Evolutionary conservation across 805 yeast species (phyloP), one percentile per base, ranked within the genome.

Genomic region (Saccharomycopsis sp.): DNA sequence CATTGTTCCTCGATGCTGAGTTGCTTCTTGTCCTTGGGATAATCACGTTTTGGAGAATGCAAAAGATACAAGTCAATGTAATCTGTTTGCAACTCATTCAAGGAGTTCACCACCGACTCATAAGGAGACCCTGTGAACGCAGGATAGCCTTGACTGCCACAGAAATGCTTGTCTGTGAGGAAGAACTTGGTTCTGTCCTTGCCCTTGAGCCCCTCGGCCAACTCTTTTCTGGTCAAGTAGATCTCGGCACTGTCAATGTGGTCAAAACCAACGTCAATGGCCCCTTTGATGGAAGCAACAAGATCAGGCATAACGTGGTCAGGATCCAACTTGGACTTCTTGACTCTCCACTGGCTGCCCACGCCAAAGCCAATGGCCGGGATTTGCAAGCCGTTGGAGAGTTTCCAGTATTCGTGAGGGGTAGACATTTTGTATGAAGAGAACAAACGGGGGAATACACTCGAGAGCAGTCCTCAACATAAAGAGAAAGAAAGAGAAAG

Each of bases 241-340:
- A 62, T 53, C 51, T 75, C 78, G 4, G 82, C 83, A 34, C 71
- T 69, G 52, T 76, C 82, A 34, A 76, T 53, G 51, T 75, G 81
- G 33, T 67, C 61, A 46, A 68, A 64, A 0, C 82, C 81, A 21
- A 62, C 48, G 1, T 59, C 51, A 10, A 66, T 47, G 2, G 64
- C 64, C 21, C 55, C 48, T 18, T 51, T 47, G 17, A 62, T 41
- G 30, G 59, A 61, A 1, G 51, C 57, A 3, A 63, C 58, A n/a
- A 66, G 50, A 7, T 52, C 52, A 5, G 41, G 44, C 40, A 47
- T 35, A 4, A 47, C 30, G 27, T 20, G n/a, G 15, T 43, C 45
- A 9, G 31, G 23, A n/a, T 32, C 26, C 41, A 38, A 22, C 12
- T 33, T 34, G 8, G 10, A 18, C 3, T 57, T 43, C 29, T 61